These are phyloP conservation scores for Draba incana DNA, from an alignment of 345 rosid species.

Conservation along the genomic window DNA sequence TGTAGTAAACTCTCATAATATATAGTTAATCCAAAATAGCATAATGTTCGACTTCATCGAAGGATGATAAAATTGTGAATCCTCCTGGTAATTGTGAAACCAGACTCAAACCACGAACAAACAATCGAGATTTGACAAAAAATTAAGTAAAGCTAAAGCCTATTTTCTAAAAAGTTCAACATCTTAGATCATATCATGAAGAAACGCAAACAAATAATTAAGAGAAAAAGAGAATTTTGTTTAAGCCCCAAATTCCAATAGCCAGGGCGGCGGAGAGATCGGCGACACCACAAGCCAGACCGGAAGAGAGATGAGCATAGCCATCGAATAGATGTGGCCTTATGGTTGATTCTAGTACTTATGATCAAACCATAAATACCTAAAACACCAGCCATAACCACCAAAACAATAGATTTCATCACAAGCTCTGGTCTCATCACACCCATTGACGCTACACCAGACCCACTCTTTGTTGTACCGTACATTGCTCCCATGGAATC, in stretches of 20 bases:
- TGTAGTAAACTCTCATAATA: background rate
- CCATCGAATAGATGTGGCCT: constrained; percentile 86
- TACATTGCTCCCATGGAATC: constrained; percentile 93
- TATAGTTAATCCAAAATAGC: constrained; percentile 2
- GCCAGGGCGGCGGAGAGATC: constrained; percentile 49
- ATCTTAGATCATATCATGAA: background rate
- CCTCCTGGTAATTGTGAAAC: too few relatives aligned
- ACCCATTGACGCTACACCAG: constrained; percentile 85
- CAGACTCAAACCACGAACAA: too few relatives aligned
- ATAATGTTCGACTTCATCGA: background rate
- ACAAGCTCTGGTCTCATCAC: constrained; percentile 93
- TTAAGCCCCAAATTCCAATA: constrained; percentile 48
- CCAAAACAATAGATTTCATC: constrained; percentile 85
- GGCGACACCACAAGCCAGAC: constrained; percentile 54
- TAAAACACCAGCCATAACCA: constrained; percentile 87
- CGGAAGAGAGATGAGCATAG: constrained; percentile 74
- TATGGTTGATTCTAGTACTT: constrained; percentile 81
- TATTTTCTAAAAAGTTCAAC: background rate
- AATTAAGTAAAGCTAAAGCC: background rate
- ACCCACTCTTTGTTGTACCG: constrained; percentile 85
- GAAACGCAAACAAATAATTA: too few relatives aligned
- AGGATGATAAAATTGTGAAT: background rate
- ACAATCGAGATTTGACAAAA: constrained; percentile 16
- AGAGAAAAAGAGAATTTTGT: background rate
- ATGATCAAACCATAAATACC: constrained; percentile 85